A percentile compares a stretch with the other conserved stretches of the same genome.
phyloP scores from a whole-genome alignment of 345 rosid genomes.

The Eucalyptus sp. region DNA sequence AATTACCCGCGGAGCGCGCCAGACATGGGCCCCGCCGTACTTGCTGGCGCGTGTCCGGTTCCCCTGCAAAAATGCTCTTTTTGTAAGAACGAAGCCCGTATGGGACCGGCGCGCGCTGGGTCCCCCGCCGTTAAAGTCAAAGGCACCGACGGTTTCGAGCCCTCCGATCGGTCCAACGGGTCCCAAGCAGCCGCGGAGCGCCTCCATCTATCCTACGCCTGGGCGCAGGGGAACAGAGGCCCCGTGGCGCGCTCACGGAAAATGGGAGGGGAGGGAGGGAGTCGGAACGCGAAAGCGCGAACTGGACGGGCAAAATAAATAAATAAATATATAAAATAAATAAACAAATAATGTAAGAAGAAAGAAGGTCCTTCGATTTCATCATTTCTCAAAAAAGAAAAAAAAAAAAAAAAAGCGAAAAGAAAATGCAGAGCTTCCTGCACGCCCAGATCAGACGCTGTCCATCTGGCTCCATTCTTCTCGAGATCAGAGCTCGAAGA shows the following conservation, averaged over 20 bases:
- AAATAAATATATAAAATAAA: too few relatives aligned
- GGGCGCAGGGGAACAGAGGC: not conserved
- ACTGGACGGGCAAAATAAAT: not conserved
- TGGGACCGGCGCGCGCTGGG: not conserved
- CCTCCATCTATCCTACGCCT: not conserved
- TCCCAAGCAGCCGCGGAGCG: not conserved
- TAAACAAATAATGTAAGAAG: not conserved
- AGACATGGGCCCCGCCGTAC: not conserved
- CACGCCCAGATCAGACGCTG: not conserved
- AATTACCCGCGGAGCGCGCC: not conserved
- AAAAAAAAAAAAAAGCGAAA: too few relatives aligned
- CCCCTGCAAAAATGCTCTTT: not conserved
- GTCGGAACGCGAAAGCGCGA: not conserved
- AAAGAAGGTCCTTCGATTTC: not conserved
- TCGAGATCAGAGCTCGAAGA: not conserved
- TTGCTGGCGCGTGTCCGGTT: not conserved
- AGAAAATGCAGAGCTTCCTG: too few relatives aligned
- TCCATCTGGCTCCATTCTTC: not conserved
- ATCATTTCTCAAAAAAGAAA: not conserved
- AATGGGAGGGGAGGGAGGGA: not conserved
- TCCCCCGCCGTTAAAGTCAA: not conserved
- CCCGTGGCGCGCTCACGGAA: not conserved
- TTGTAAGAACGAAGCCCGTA: not conserved
- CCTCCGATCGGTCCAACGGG: not conserved
- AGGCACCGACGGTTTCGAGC: not conserved